Evolutionary conservation across 2,329 filamentous ascomycete genomes (phyloP).

Genomic region (Talaromyces sp.): DNA sequence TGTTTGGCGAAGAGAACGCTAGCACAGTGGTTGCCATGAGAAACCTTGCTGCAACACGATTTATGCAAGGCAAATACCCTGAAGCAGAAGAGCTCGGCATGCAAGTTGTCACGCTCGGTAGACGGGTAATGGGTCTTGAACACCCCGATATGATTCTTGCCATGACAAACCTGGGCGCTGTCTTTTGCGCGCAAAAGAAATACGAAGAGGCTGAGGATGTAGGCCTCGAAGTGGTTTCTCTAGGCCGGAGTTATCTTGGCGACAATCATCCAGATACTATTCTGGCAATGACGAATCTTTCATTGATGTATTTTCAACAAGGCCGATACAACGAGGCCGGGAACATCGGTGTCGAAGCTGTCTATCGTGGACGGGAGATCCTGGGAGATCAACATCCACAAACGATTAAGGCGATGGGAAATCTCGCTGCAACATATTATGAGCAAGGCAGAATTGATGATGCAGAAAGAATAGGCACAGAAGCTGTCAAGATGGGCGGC

Average conservation of each 20-base stretch:
- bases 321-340: background rate
- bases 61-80: conserved; percentile 9
- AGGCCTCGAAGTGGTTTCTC: background rate
- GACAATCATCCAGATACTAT: conserved; percentile 8
- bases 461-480: background rate
- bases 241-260: conserved; percentile 4
- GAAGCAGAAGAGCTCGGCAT: conserved; percentile 19
- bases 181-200: conserved; percentile 11
- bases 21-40: conserved; percentile 17
- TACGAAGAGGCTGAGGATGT: conserved; percentile 12
- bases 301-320: background rate
- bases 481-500: background rate
- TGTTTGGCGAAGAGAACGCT: background rate
- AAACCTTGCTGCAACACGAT: conserved; percentile 18
- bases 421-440: conserved; percentile 3
- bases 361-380: background rate
- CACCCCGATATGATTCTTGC: conserved; percentile 22
- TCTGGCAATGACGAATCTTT: background rate
- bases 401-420: conserved; percentile 1
- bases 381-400: conserved; percentile 4
- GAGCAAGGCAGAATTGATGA: background rate
- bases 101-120: conserved; percentile 11
- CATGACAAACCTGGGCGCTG: conserved; percentile 18
- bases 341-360: background rate
- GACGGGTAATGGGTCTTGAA: conserved; percentile 8